Percentiles rank a stretch among this genome's conserved stretches.
phyloP scores from a whole-genome alignment of 78 protist species.

The Polysphondylium violaceum region DNA sequence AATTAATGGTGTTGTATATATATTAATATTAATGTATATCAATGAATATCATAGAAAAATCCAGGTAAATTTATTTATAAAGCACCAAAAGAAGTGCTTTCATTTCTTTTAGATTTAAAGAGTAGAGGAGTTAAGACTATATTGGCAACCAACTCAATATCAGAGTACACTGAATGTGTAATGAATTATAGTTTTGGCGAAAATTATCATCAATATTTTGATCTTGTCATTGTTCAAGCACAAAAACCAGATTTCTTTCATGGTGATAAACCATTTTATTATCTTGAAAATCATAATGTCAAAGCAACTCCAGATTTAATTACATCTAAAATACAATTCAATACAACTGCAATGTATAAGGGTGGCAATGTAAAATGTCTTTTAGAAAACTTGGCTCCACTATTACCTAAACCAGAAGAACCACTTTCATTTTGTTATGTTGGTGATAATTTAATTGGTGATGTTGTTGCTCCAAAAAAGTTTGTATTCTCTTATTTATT shows the following conservation, averaged over 20 bases:
- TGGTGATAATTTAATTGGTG: conserved; percentile 69
- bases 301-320: neutral
- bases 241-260: conserved; percentile 47
- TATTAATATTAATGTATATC: neutral
- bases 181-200: conserved; percentile 46
- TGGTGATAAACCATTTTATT: neutral
- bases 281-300: no score
- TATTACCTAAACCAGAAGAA: neutral
- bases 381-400: neutral
- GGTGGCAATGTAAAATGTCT: conserved; percentile 25
- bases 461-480: conserved; percentile 56
- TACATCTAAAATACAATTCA: neutral
- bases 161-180: conserved; percentile 32
- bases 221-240: conserved; percentile 44
- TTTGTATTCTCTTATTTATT: neutral
- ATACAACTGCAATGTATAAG: conserved; percentile 11
- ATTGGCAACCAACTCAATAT: conserved; percentile 60
- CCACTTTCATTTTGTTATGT: conserved; percentile 67
- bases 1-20: neutral
- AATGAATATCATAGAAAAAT: neutral
- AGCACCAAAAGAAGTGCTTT: neutral
- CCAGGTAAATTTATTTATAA: conserved; percentile 23
- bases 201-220: conserved; percentile 26
- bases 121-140: conserved; percentile 1
- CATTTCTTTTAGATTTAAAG: no score